These are phyloP conservation scores for Leptosphaerulina australis DNA, from an alignment of 2,329 filamentous ascomycete genomes.

Conservation along the genomic window DNA sequence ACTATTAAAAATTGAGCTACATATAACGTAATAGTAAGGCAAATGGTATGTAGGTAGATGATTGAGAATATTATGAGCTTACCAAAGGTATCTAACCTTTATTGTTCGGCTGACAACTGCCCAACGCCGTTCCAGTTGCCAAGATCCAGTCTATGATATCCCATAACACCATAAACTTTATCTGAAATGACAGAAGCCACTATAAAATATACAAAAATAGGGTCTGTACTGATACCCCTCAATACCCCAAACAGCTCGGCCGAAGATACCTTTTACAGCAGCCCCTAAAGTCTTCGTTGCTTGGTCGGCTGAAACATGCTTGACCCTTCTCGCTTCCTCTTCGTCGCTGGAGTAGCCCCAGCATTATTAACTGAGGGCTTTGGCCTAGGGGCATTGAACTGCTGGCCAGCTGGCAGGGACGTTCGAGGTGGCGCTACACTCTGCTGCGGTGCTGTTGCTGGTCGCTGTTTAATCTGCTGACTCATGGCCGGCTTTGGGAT, in stretches of 20 bases:
- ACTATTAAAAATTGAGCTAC: no score
- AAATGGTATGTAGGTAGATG: no score
- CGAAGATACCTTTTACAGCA: neutral
- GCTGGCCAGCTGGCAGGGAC: conserved; percentile 37
- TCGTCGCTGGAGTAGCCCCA: conserved; percentile 19
- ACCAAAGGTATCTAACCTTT: no score
- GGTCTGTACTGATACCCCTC: no score
- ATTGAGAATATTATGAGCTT: no score
- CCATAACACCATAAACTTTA: neutral
- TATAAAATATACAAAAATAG: neutral
- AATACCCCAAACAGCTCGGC: neutral
- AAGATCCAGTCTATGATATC: neutral
- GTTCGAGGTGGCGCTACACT: conserved; percentile 25
- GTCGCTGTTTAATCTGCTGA: conserved; percentile 33
- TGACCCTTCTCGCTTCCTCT: conserved; percentile 27
- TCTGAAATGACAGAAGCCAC: neutral
- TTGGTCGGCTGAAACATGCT: conserved; percentile 28
- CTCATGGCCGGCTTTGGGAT: conserved; percentile 14
- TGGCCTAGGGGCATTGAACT: conserved; percentile 39
- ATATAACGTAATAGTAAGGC: no score
- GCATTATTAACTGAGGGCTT: conserved; percentile 20
- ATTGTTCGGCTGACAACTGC: neutral
- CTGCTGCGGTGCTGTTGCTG: conserved; percentile 22
- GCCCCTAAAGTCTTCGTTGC: conserved; percentile 6
- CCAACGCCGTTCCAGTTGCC: neutral